A percentile compares a stretch with the other conserved stretches of the same genome.
phyloP scores from a whole-genome alignment of 1,284 basidiomycete species.

The Xerocomus minutiporus region DNA sequence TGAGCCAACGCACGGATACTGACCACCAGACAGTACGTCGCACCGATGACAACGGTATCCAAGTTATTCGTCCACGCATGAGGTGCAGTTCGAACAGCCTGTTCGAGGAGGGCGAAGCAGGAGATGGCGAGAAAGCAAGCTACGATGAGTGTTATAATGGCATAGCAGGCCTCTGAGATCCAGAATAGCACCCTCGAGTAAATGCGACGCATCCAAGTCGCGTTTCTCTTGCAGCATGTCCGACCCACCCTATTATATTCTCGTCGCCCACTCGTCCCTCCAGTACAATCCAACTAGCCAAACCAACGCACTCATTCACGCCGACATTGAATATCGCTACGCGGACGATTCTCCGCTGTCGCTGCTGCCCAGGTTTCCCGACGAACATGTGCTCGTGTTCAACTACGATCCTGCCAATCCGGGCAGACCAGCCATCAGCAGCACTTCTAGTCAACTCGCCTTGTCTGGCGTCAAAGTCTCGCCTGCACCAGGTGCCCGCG shows the following conservation, averaged over 20 bases:
- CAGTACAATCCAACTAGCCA: slow-evolving; percentile 30
- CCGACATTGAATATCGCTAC: slow-evolving; percentile 75
- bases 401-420: slow-evolving; percentile 48
- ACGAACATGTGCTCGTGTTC: slow-evolving; percentile 68
- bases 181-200: slow-evolving; percentile 18
- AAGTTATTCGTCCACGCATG: slow-evolving; percentile 54
- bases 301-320: slow-evolving; percentile 56
- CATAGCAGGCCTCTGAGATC: slow-evolving; percentile 40
- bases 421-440: slow-evolving; percentile 46
- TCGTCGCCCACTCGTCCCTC: slow-evolving; percentile 53
- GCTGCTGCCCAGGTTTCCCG: slow-evolving; percentile 52
- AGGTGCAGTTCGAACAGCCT: slow-evolving; percentile 62
- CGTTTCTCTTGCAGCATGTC: slow-evolving; percentile 12
- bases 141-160: slow-evolving; percentile 49
- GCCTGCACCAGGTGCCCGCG: slow-evolving; percentile 64
- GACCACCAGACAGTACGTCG: slow-evolving; percentile 63
- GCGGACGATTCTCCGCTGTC: slow-evolving; percentile 65
- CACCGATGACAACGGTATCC: slow-evolving; percentile 61
- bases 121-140: slow-evolving; percentile 57
- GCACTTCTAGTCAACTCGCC: slow-evolving; percentile 57
- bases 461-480: slow-evolving; percentile 58
- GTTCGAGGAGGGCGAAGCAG: slow-evolving; percentile 57
- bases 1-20: slow-evolving; percentile 20
- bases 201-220: slow-evolving; percentile 19
- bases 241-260: slow-evolving; percentile 55